phyloP scores from a whole-genome alignment of 2,329 filamentous ascomycete species.

The Phaeosphaeriaceae sp. region DNA sequence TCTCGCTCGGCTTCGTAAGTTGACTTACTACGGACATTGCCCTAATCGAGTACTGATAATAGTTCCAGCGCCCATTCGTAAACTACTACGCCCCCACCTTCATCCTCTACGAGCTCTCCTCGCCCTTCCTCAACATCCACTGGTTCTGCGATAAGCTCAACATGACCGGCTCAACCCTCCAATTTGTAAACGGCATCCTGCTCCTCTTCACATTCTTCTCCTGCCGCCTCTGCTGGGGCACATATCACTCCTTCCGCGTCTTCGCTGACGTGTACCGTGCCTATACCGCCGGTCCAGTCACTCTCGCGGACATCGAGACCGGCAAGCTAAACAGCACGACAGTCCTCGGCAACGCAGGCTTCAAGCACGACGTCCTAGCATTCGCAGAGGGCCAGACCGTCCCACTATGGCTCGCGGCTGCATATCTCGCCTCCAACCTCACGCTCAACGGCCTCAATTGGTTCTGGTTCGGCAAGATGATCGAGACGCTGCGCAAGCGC shows the following conservation, averaged over 20 bases:
- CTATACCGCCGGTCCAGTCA: constrained; percentile 33
- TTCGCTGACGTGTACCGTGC: constrained; percentile 69
- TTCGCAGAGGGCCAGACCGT: constrained; percentile 56
- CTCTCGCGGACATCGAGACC: constrained; percentile 35
- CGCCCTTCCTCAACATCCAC: constrained; percentile 85
- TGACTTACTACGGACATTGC: not conserved
- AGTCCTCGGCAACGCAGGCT: constrained; percentile 18
- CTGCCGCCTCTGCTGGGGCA: constrained; percentile 79
- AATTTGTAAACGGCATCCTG: constrained; percentile 78
- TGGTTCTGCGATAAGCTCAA: constrained; percentile 91
- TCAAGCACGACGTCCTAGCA: constrained; percentile 55
- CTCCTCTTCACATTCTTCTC: constrained; percentile 78
- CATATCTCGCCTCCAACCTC: constrained; percentile 75
- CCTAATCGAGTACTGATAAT: constrained; percentile 11
- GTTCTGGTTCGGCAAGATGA: constrained; percentile 89
- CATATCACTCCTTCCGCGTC: constrained; percentile 70
- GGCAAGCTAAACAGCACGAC: constrained; percentile 36
- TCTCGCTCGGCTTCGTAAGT: constrained; percentile 79
- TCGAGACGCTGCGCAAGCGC: constrained; percentile 76
- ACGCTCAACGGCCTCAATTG: constrained; percentile 79
- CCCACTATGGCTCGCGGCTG: constrained; percentile 72
- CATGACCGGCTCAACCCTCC: constrained; percentile 75
- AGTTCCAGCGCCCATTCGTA: constrained; percentile 74
- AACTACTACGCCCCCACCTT: constrained; percentile 84
- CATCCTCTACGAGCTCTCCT: constrained; percentile 86